These are phyloP conservation scores for Xylariales sp. DNA, from an alignment of 2,329 filamentous ascomycete genomes.

Conservation along the genomic window DNA sequence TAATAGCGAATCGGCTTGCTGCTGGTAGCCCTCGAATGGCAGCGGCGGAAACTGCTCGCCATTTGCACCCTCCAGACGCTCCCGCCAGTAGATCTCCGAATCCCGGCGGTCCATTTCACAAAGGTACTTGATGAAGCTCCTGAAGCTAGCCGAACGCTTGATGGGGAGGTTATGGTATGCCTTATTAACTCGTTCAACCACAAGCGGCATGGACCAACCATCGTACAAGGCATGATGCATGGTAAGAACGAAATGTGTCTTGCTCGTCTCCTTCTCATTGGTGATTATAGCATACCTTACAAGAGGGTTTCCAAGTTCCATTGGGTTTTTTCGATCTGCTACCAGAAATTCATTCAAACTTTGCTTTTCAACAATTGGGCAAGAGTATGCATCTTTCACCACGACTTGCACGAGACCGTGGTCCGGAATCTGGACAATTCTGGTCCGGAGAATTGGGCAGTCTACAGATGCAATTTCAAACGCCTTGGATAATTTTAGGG, in stretches of 20 bases:
- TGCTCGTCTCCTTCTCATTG: slow-evolving; percentile 21
- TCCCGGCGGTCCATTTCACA: slow-evolving; percentile 29
- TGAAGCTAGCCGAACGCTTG: slow-evolving; percentile 36
- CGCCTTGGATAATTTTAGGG: slow-evolving; percentile 33
- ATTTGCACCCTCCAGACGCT: slow-evolving; percentile 39
- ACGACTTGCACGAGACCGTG: slow-evolving; percentile 44
- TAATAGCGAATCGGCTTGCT: slow-evolving; percentile 46
- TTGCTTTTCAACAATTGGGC: slow-evolving; percentile 25
- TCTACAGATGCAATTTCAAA: slow-evolving; percentile 33
- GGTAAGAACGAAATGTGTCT: slow-evolving; percentile 43
- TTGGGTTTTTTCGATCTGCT: slow-evolving; percentile 31
- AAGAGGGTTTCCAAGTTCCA: slow-evolving; percentile 41
- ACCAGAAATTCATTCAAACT: slow-evolving; percentile 35
- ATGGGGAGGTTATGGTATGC: slow-evolving; percentile 32
- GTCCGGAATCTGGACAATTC: slow-evolving; percentile 41
- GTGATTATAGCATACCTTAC: slow-evolving; percentile 40
- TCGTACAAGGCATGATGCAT: slow-evolving; percentile 56
- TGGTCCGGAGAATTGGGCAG: slow-evolving; percentile 41
- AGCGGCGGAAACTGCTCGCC: slow-evolving; percentile 42
- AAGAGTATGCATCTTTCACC: slow-evolving; percentile 30
- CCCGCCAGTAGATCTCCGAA: slow-evolving; percentile 42
- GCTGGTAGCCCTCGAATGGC: slow-evolving; percentile 43
- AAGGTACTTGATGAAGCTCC: slow-evolving; percentile 46
- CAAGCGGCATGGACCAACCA: slow-evolving; percentile 49
- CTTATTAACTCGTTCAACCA: slow-evolving; percentile 43